phyloP scores from a whole-genome alignment of 352 stramenopile genomes.

The Phytophthora tubulina region DNA sequence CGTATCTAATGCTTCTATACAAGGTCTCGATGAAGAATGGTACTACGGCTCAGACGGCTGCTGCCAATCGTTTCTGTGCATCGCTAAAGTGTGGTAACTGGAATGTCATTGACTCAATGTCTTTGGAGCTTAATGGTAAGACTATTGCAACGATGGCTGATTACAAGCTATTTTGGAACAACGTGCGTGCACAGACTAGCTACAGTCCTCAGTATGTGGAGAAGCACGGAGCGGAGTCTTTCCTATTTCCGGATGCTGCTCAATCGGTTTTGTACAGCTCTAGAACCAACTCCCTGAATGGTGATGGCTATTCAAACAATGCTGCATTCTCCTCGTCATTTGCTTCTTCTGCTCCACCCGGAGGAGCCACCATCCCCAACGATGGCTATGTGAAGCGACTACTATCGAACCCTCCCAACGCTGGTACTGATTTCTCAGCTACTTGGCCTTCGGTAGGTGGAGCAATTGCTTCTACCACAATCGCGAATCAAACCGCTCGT shows the following conservation, averaged over 20 bases:
- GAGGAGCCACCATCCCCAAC: neutral
- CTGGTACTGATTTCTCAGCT: no score
- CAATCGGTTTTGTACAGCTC: neutral
- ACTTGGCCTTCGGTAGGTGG: no score
- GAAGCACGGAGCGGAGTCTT: conserved; percentile 19
- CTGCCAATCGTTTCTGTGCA: conserved; percentile 8
- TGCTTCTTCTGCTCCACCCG: neutral
- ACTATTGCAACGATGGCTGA: neutral
- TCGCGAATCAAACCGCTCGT: conserved; percentile 12
- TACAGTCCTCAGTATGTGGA: conserved; percentile 20
- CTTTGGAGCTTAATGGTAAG: conserved; percentile 1
- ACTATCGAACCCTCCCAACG: no score
- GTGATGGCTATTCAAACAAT: conserved; percentile 21
- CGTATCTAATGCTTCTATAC: conserved; percentile 12
- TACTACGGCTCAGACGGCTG: neutral
- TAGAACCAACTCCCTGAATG: neutral
- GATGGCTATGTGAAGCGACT: no score
- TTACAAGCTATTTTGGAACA: neutral
- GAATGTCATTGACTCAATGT: conserved; percentile 24
- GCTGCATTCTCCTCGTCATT: neutral
- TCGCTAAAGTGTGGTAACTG: conserved; percentile 14
- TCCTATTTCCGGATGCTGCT: conserved; percentile 20
- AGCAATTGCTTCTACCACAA: conserved; percentile 18
- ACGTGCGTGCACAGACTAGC: neutral
- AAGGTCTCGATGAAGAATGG: conserved; percentile 20